phyloP scores from a whole-genome alignment of 495 filamentous ascomycete genomes.

The Zalerion maritima region DNA sequence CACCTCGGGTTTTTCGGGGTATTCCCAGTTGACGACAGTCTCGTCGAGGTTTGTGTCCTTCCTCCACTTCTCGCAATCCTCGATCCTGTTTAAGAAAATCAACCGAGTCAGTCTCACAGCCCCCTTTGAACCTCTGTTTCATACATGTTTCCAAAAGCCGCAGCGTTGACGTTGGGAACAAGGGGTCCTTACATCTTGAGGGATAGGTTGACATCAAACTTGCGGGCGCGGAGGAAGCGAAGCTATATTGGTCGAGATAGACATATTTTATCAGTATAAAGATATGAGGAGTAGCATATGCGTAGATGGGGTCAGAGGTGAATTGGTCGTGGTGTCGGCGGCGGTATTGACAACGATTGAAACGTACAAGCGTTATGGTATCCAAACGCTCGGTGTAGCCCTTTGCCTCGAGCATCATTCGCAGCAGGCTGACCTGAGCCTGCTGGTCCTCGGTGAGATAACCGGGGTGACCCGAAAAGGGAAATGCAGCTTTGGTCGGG shows the following conservation, averaged over 20 bases:
- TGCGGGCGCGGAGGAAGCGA: conserved; percentile 82
- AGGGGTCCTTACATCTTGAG: conserved; percentile 63
- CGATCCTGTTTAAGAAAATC: conserved; percentile 49
- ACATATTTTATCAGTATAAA: conserved; percentile 6
- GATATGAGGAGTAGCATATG: neutral
- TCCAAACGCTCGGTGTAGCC: conserved; percentile 79
- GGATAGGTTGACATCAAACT: conserved; percentile 73
- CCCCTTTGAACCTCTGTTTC: neutral
- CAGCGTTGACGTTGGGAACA: neutral
- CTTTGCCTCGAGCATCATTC: conserved; percentile 65
- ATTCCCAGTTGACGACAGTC: conserved; percentile 66
- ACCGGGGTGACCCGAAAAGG: conserved; percentile 69
- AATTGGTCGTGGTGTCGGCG: neutral
- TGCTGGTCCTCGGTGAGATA: conserved; percentile 79
- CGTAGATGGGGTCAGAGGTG: neutral
- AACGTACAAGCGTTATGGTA: conserved; percentile 66
- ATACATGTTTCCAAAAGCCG: neutral
- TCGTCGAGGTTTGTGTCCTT: conserved; percentile 70
- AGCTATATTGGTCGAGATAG: conserved; percentile 35
- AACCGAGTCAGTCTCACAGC: too few species aligned
- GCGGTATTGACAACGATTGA: neutral
- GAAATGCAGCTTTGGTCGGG: conserved; percentile 59
- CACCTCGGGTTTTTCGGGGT: conserved; percentile 72
- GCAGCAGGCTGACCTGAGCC: conserved; percentile 75
- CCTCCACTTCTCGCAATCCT: conserved; percentile 83